Evolutionary conservation across 2,329 filamentous ascomycete species (phyloP).

Genomic region (Beauveria brongniartii): DNA sequence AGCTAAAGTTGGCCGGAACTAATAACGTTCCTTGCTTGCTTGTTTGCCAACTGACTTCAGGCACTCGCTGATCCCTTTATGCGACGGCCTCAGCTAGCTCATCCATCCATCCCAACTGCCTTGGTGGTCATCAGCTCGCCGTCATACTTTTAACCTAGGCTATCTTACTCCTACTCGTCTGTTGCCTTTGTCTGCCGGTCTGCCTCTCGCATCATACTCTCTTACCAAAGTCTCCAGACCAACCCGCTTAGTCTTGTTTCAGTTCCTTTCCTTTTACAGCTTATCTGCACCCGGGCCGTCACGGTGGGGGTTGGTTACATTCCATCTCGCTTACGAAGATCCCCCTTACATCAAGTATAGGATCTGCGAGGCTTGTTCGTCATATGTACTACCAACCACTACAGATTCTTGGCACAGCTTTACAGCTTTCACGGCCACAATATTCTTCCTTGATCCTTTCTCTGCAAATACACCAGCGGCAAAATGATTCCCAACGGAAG

Average conservation of each 20-base stretch:
- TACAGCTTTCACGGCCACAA: not conserved
- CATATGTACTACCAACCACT: not conserved
- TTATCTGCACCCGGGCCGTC: not conserved
- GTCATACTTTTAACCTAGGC: not conserved
- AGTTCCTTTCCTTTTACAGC: not conserved
- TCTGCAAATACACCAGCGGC: not conserved
- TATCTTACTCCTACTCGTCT: not conserved
- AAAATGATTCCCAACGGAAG: conserved; percentile 34
- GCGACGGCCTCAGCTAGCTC: not conserved
- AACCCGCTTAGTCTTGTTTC: not conserved
- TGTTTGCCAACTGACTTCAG: not conserved
- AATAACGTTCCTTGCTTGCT: not conserved
- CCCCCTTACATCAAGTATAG: not conserved
- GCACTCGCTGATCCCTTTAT: not conserved
- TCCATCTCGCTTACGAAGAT: conserved; percentile 3
- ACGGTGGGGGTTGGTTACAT: not conserved
- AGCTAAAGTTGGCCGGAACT: not conserved
- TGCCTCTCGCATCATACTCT: not conserved
- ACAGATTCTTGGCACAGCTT: not conserved
- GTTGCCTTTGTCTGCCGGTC: not conserved
- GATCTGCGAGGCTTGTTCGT: not conserved
- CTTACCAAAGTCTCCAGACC: not conserved
- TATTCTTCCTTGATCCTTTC: not conserved
- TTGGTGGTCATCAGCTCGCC: not conserved
- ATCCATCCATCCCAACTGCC: not conserved